These are phyloP conservation scores for Wickerhamiella kurtzmanii DNA, from an alignment of 805 yeast species.

Conservation along the genomic window DNA sequence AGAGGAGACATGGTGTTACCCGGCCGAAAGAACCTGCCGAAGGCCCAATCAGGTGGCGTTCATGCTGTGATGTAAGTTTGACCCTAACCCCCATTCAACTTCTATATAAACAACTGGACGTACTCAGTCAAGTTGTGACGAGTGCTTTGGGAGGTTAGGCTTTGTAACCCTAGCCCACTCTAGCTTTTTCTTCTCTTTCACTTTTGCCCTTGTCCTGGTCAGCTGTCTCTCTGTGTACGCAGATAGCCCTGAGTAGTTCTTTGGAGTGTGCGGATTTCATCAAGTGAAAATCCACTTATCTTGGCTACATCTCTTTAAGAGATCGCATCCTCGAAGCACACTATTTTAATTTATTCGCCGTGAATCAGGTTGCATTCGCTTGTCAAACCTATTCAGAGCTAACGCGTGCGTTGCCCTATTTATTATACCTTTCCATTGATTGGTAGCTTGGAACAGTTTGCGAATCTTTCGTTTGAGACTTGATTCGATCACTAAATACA, in stretches of 20 bases:
- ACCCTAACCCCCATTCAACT: neutral
- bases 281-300: too few relatives aligned
- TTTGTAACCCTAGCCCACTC: neutral
- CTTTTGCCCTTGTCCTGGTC: neutral
- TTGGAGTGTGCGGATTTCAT: too few relatives aligned
- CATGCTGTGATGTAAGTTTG: neutral
- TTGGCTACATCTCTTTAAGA: neutral
- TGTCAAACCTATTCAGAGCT: slow-evolving; percentile 12
- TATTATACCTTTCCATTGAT: neutral
- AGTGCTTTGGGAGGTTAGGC: neutral
- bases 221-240: too few relatives aligned
- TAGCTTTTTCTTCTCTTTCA: neutral
- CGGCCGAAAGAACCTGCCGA: neutral
- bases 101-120: neutral
- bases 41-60: neutral
- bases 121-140: neutral
- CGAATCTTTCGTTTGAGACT: too few relatives aligned
- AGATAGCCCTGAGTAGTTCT: too few relatives aligned
- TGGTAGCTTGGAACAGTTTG: too few relatives aligned
- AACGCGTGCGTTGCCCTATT: neutral
- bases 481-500: too few relatives aligned
- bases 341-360: slow-evolving; percentile 5
- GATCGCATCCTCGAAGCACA: too few relatives aligned
- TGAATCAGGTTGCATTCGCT: slow-evolving; percentile 16
- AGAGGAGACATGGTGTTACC: neutral